Percentiles rank a stretch among this genome's conserved stretches.
Conservation (phyloP, 1,139 yeast genomes). For the Diutina sp. region DNA sequence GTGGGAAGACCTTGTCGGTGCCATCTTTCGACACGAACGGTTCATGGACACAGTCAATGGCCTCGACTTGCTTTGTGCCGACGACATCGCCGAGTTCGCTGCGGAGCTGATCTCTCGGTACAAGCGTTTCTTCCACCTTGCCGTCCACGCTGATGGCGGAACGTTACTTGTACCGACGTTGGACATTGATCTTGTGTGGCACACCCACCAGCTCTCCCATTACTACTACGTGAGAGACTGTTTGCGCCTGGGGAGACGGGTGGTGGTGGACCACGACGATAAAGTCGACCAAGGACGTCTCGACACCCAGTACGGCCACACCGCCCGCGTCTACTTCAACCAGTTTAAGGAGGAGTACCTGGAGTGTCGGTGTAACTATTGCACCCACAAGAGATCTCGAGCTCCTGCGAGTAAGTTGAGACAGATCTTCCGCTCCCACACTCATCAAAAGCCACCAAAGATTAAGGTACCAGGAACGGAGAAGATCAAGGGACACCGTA, state of each 20-base stretch:
- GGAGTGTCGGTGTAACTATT: constrained; percentile 15
- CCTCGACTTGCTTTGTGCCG: constrained; percentile 17
- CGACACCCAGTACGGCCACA: constrained; percentile 11
- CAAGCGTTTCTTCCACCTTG: constrained; percentile 12
- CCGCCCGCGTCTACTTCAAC: constrained; percentile 11
- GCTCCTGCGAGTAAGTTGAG: not conserved
- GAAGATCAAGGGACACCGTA: not conserved
- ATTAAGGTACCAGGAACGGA: not conserved
- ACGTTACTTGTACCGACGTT: constrained; percentile 20
- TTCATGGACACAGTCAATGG: constrained; percentile 19
- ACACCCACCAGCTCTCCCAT: constrained; percentile 21
- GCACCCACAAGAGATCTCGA: not conserved
- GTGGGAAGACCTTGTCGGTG: constrained; percentile 19
- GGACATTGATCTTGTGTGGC: constrained; percentile 29
- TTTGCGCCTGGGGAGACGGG: constrained; percentile 4
- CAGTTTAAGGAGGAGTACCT: constrained; percentile 13
- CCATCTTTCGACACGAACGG: constrained; percentile 18
- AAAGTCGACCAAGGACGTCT: constrained; percentile 13
- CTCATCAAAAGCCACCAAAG: not conserved
- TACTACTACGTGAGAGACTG: constrained; percentile 11
- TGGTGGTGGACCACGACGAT: constrained; percentile 17
- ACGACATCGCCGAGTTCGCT: constrained; percentile 11
- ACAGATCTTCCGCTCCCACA: not conserved
- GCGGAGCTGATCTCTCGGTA: constrained; percentile 13
- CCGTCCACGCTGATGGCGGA: constrained; percentile 6